Base-by-base conservation (phyloP, 225 moss, liverwort and hornwort genomes). In the Marchantia paleacea region DNA sequence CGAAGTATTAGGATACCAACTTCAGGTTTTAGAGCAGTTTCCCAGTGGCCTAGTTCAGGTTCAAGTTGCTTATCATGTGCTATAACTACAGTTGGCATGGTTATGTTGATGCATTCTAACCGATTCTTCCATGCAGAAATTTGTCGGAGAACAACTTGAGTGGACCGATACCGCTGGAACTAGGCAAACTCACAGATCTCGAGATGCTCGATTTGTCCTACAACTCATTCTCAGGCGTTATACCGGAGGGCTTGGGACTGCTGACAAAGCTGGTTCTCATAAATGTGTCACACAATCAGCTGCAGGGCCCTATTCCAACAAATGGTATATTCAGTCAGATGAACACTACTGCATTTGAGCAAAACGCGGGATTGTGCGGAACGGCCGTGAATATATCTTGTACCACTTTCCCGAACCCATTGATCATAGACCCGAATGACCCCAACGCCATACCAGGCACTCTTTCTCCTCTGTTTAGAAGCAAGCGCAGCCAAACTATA, bases 361-460 rank as follows among this genome's bases (percentile, higher is more conserved):
- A 95, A 5, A 99, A 99, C 65, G 81, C 88, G 15, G 95, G 99
- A 26, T 83, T 99, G 22, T 99, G 99, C 69, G 99, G 99, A 53
- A 78, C 75, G 52, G 77, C 88, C 71, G 67, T 94, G 47, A 92
- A 94, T 16, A 87, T 95, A 60, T 87, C 94, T 4, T 99, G 99
- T 68, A 87, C 92, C 3, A 89, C 88, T 0, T 90, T 90, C 29
- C 90, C 91, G 1, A 90, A 93, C 82, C 96, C 96, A 64, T 80
- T 94, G 25, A 86, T 94, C 19, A 83, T 94, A 11, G 89, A 94
- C 65, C 96, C 96, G 7, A 91, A 93, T 18, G 77, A 83, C 52
- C 81, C 82, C 12, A 80, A 70, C 16, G 75, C 85, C 77, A 69
- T 77, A 66, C 92, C 72, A 55, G 84, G 84, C 22, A 79, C 78